Base-by-base conservation (phyloP, 1,284 basidiomycete species). In the Phenoliferia sp. region DNA sequence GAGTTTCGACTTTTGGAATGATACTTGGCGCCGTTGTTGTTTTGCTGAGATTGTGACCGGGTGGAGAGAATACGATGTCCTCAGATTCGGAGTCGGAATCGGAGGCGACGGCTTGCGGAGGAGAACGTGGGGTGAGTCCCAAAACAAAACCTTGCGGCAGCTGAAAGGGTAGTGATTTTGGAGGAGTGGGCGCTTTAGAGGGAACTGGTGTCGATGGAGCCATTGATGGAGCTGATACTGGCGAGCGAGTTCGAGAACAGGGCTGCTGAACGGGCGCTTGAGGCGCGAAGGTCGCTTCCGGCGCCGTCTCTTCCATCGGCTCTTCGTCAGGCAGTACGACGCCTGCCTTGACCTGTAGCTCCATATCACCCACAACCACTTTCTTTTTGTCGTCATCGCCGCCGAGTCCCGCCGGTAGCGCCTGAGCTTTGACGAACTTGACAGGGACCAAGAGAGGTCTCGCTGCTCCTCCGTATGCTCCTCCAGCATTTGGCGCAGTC, bases 371-470 rank as follows among this genome's bases (percentile, higher is more conserved):
- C 7, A 33, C 9, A n/a, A n/a, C n/a, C n/a, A n/a, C n/a, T n/a
- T n/a, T n/a, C 2, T 28, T 26, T 4, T 50, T 9, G 55, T 66
- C 56, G 31, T 52, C 39, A 4, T 63, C 65, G 16, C 62, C 65
- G 2, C 61, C 68, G 50, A 68, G 66, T 19, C 67, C 61, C 32
- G 64, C 61, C 3, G 62, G 31, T 31, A 63, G 28, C 28, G 28
- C 62, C 32, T 61, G 26, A 2, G 71, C 71, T 16, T 52, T 58
- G 26, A 73, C 71, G 17, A 73, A 73, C 35, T 56, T 67, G 58
- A 73, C 71, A 26, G 71, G 71, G 0, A 71, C 69, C 31, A 73
- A 66, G 7, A 71, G 67, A 15, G 71, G 71, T 33, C 70, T 67
- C 12, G 17, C n/a, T 1, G 50, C 28, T 28, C 66, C 59, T n/a